Evolutionary conservation across 2,329 filamentous ascomycete genomes (phyloP).

Genomic region (Neoscytalidium dimidiatum): DNA sequence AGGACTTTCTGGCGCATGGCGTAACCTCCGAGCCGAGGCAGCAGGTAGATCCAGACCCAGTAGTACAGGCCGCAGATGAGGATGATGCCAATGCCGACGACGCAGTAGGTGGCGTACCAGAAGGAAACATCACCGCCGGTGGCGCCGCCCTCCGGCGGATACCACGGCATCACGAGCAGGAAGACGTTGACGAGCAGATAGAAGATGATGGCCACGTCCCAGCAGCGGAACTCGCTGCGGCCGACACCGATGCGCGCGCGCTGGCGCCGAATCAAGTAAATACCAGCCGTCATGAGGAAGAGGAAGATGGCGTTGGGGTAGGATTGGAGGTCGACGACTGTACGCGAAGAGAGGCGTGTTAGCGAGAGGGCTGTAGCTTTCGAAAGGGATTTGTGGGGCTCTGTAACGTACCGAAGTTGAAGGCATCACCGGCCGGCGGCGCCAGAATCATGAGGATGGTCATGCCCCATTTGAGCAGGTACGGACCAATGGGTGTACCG

Average conservation of each 20-base stretch:
- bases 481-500: slow-evolving; percentile 65
- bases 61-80: slow-evolving; percentile 34
- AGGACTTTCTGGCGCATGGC: slow-evolving; percentile 31
- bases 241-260: slow-evolving; percentile 56
- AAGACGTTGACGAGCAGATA: slow-evolving; percentile 56
- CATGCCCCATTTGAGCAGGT: slow-evolving; percentile 69
- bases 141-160: slow-evolving; percentile 33
- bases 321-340: slow-evolving; percentile 69
- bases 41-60: slow-evolving; percentile 30
- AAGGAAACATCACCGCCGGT: slow-evolving; percentile 29
- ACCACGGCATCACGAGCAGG: slow-evolving; percentile 63
- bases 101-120: slow-evolving; percentile 56
- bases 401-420: slow-evolving; percentile 55
- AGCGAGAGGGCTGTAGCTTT: slow-evolving; percentile 20
- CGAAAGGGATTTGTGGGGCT: slow-evolving; percentile 27
- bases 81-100: slow-evolving; percentile 52
- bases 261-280: slow-evolving; percentile 62
- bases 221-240: slow-evolving; percentile 64
- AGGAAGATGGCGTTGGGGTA: slow-evolving; percentile 64
- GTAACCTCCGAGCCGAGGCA: slow-evolving; percentile 29
- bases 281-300: slow-evolving; percentile 58
- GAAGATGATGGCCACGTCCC: slow-evolving; percentile 61
- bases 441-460: slow-evolving; percentile 67
- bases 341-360: slow-evolving; percentile 20
- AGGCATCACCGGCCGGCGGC: slow-evolving; percentile 66